These are phyloP conservation scores for Coccomyxa sp. DNA, from an alignment of 139 green algal genomes.

Conservation along the genomic window DNA sequence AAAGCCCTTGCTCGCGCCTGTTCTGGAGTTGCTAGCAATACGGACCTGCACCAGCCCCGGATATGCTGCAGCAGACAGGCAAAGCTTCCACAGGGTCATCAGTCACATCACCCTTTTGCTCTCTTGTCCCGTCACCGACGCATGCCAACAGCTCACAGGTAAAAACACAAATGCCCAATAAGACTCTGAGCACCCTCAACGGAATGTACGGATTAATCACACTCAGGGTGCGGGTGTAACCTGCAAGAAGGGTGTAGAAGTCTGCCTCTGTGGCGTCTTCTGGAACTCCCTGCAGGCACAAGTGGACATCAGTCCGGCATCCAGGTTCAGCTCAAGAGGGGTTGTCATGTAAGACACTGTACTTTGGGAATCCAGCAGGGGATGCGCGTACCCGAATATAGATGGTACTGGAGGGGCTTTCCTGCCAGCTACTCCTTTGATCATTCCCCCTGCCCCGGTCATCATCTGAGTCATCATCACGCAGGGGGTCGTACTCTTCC, in stretches of 20 bases:
- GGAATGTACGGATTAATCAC: too few relatives aligned
- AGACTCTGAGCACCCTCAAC: too few relatives aligned
- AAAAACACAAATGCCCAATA: not conserved
- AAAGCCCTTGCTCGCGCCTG: slow-evolving; percentile 24
- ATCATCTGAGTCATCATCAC: not conserved
- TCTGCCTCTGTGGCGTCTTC: slow-evolving; percentile 24
- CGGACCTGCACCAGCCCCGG: slow-evolving; percentile 40
- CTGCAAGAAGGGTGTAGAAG: slow-evolving; percentile 25
- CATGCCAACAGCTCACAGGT: not conserved
- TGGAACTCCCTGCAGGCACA: slow-evolving; percentile 25
- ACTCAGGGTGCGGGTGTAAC: not conserved
- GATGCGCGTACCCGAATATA: not conserved
- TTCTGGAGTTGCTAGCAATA: slow-evolving; percentile 28
- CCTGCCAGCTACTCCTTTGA: not conserved
- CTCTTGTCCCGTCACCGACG: too few relatives aligned
- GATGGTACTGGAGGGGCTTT: not conserved
- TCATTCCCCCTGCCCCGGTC: not conserved
- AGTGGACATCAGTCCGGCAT: too few relatives aligned
- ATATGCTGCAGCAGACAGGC: slow-evolving; percentile 35
- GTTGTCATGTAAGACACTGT: too few relatives aligned
- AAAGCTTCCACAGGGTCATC: too few relatives aligned
- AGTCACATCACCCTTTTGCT: too few relatives aligned
- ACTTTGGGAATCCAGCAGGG: not conserved
- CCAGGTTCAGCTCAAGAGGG: too few relatives aligned
- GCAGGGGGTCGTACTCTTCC: not conserved